These are phyloP conservation scores for Ustulina deusta DNA, from an alignment of 2,329 filamentous ascomycete genomes.

Conservation along the genomic window DNA sequence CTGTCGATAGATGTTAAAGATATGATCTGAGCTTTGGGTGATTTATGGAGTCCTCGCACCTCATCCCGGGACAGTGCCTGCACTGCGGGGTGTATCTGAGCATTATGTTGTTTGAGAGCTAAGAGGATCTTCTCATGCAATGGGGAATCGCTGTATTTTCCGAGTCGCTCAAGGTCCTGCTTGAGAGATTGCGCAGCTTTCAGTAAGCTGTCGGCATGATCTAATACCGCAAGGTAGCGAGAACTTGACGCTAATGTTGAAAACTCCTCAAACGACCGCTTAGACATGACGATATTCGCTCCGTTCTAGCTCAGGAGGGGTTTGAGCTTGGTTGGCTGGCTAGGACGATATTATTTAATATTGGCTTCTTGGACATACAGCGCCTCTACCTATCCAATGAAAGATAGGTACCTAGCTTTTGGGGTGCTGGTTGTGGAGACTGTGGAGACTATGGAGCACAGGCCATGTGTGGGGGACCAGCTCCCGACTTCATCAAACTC, in stretches of 20 bases:
- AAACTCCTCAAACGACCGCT: conserved; percentile 52
- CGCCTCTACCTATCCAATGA: background rate
- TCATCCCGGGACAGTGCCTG: conserved; percentile 42
- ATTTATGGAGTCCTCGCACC: conserved; percentile 32
- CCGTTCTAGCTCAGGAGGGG: background rate
- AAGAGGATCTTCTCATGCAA: conserved; percentile 38
- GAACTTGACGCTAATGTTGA: conserved; percentile 33
- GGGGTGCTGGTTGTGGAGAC: background rate
- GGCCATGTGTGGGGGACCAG: conserved; percentile 20
- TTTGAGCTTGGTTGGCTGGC: background rate
- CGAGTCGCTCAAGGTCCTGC: conserved; percentile 46
- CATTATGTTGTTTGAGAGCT: conserved; percentile 43
- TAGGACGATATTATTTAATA: background rate
- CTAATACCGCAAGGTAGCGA: conserved; percentile 42
- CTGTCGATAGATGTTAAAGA: conserved; percentile 30
- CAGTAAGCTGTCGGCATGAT: conserved; percentile 56
- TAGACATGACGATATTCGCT: conserved; percentile 52
- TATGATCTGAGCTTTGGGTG: background rate
- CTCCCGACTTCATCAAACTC: conserved; percentile 28
- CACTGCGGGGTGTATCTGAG: conserved; percentile 41
- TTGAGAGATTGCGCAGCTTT: conserved; percentile 55
- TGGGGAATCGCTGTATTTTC: conserved; percentile 28
- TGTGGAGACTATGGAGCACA: conserved; percentile 4
- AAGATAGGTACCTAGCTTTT: background rate
- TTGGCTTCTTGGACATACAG: background rate